These are phyloP conservation scores for Nyssa sinensis DNA, from an alignment of 148 eudicot genomes.

Conservation along the genomic window DNA sequence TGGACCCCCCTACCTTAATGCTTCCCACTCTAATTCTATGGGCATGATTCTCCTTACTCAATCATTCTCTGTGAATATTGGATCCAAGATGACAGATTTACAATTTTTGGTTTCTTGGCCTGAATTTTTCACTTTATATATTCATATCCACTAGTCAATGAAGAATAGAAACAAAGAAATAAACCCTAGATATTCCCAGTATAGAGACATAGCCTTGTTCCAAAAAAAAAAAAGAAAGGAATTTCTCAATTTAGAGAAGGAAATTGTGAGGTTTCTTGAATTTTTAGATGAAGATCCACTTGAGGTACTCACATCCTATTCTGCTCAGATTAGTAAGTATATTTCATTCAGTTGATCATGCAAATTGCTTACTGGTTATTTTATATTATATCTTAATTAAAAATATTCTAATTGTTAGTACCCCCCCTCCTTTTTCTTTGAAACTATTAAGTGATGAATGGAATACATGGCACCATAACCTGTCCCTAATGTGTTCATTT, in stretches of 20 bases:
- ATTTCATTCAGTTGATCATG: not conserved
- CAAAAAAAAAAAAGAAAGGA: too few relatives aligned
- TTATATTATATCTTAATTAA: not conserved
- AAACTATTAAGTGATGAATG: conserved; percentile 6
- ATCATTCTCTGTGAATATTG: not conserved
- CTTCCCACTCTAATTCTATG: not conserved
- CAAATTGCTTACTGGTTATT: not conserved
- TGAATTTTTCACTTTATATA: not conserved
- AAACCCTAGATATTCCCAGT: not conserved
- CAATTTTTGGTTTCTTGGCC: not conserved
- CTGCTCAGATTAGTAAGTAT: not conserved
- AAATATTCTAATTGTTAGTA: not conserved
- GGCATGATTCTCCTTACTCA: not conserved
- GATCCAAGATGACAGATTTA: not conserved
- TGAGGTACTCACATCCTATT: not conserved
- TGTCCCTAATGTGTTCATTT: conserved; percentile 1
- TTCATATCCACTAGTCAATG: not conserved
- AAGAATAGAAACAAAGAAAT: not conserved
- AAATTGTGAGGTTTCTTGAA: not conserved
- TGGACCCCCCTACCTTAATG: too few relatives aligned
- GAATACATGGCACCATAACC: not conserved
- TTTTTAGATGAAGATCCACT: not conserved
- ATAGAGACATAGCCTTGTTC: not conserved
- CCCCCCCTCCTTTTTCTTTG: not conserved
- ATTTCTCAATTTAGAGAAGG: too few relatives aligned